These are phyloP conservation scores for Pythium sp. DNA, from an alignment of 352 stramenopile genomes.

Conservation along the genomic window DNA sequence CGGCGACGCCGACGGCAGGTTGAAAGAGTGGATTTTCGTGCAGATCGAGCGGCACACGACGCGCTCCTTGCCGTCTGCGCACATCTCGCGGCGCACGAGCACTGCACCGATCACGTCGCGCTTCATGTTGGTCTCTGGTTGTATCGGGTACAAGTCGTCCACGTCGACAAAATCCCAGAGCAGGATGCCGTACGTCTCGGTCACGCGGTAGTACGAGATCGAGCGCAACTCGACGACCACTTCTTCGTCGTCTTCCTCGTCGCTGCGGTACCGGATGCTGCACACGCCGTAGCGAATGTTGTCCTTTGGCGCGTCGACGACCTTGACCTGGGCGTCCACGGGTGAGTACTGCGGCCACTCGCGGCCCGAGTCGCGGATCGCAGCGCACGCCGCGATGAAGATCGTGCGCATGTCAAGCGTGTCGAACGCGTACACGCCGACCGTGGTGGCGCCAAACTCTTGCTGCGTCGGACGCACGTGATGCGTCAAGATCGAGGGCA, in stretches of 20 bases:
- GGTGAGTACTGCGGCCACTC: constrained; percentile 45
- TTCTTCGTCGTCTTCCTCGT: constrained; percentile 16
- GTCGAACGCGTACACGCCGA: constrained; percentile 50
- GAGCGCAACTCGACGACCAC: constrained; percentile 31
- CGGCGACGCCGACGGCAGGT: constrained; percentile 8
- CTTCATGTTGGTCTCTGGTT: constrained; percentile 22
- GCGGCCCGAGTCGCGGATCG: constrained; percentile 37
- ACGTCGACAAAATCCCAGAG: constrained; percentile 38
- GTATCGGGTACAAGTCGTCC: constrained; percentile 31
- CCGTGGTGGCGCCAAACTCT: constrained; percentile 43
- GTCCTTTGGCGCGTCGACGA: constrained; percentile 34
- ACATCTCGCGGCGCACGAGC: constrained; percentile 39
- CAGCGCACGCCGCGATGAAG: constrained; percentile 40
- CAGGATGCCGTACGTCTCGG: constrained; percentile 24
- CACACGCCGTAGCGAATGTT: constrained; percentile 49
- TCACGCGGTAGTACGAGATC: constrained; percentile 30
- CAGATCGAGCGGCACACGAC: constrained; percentile 57
- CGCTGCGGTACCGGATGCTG: constrained; percentile 30
- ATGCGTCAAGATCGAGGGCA: constrained; percentile 37
- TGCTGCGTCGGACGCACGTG: constrained; percentile 23
- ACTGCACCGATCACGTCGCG: constrained; percentile 32
- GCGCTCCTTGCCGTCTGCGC: constrained; percentile 41
- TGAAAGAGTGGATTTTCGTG: constrained; percentile 53
- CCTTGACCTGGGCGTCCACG: constrained; percentile 24
- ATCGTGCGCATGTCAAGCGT: constrained; percentile 38